These are phyloP conservation scores for Phyllosticta citrichinensis DNA, from an alignment of 2,329 filamentous ascomycete genomes.

Conservation along the genomic window DNA sequence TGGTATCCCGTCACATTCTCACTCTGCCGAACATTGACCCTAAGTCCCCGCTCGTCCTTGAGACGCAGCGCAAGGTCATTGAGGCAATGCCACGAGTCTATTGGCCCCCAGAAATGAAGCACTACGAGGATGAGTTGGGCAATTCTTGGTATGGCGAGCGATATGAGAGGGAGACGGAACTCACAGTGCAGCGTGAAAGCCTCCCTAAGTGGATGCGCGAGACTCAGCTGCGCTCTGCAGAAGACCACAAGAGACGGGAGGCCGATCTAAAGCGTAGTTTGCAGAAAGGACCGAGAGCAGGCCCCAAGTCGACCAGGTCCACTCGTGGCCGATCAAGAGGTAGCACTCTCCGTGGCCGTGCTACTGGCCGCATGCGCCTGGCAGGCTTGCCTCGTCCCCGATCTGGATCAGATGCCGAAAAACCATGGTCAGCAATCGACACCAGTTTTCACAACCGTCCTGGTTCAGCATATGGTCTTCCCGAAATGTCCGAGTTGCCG, in stretches of 20 bases:
- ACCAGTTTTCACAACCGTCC: neutral
- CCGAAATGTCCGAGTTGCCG: neutral
- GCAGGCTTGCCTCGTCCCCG: constrained; percentile 4
- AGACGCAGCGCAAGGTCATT: constrained; percentile 42
- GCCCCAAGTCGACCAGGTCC: neutral
- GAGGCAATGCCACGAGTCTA: constrained; percentile 25
- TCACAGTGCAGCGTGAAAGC: constrained; percentile 15
- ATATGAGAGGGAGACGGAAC: constrained; percentile 20
- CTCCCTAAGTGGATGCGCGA: constrained; percentile 8
- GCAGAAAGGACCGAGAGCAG: neutral
- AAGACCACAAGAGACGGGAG: constrained; percentile 10
- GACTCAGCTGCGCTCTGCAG: constrained; percentile 1
- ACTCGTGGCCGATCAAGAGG: constrained; percentile 4
- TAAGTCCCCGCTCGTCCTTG: constrained; percentile 35
- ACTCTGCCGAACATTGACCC: constrained; percentile 36
- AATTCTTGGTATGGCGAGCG: constrained; percentile 12
- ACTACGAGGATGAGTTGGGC: constrained; percentile 14
- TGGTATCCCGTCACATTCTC: constrained; percentile 42
- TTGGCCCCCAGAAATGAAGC: constrained; percentile 22
- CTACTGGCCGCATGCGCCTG: constrained; percentile 7
- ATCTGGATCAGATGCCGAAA: neutral
- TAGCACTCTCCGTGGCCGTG: neutral
- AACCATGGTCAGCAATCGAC: constrained; percentile 1
- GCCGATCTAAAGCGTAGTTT: neutral
- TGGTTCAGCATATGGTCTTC: neutral